These are phyloP conservation scores for Coriolopsis trogii DNA, from an alignment of 1,284 basidiomycete genomes.

Conservation along the genomic window DNA sequence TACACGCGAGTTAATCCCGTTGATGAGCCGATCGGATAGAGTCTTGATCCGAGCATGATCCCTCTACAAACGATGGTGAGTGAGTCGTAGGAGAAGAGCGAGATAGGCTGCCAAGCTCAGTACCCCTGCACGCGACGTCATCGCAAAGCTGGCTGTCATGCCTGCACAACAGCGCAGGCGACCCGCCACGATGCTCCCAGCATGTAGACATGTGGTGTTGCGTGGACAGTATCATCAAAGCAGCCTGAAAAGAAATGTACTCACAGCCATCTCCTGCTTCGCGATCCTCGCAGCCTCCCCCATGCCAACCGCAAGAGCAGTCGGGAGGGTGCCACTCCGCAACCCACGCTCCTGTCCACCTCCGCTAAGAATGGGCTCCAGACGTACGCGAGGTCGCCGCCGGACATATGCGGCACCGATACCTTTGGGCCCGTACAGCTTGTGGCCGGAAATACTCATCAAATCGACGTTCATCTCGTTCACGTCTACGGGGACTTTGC, in stretches of 20 bases:
- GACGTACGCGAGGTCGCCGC: conserved; percentile 87
- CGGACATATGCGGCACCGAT: conserved; percentile 95
- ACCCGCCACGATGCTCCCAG: conserved; percentile 34
- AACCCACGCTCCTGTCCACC: conserved; percentile 98
- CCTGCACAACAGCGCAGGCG: conserved; percentile 21
- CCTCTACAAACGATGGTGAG: conserved; percentile 48
- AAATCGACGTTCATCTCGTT: conserved; percentile 96
- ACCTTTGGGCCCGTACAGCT: conserved; percentile 98
- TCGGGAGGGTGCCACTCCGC: conserved; percentile 91
- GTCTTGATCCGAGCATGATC: conserved; percentile 82
- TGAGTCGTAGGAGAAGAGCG: neutral
- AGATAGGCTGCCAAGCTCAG: conserved; percentile 52
- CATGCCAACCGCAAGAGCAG: conserved; percentile 90
- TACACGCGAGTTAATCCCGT: conserved; percentile 82
- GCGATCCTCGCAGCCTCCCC: conserved; percentile 96
- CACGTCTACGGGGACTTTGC: conserved; percentile 91
- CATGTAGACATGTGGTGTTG: conserved; percentile 13
- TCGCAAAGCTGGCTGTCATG: conserved; percentile 51
- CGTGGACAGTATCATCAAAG: conserved; percentile 56
- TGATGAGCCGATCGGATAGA: conserved; percentile 83
- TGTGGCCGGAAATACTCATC: conserved; percentile 97
- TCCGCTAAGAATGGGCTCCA: conserved; percentile 95
- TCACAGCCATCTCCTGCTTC: conserved; percentile 89
- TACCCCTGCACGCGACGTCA: conserved; percentile 87
- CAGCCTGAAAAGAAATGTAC: conserved; percentile 39